Percentiles rank a stretch among this genome's conserved stretches.
These are phyloP conservation scores for Venturia aucupariae DNA, from an alignment of 2,329 filamentous ascomycete genomes.

Conservation along the genomic window DNA sequence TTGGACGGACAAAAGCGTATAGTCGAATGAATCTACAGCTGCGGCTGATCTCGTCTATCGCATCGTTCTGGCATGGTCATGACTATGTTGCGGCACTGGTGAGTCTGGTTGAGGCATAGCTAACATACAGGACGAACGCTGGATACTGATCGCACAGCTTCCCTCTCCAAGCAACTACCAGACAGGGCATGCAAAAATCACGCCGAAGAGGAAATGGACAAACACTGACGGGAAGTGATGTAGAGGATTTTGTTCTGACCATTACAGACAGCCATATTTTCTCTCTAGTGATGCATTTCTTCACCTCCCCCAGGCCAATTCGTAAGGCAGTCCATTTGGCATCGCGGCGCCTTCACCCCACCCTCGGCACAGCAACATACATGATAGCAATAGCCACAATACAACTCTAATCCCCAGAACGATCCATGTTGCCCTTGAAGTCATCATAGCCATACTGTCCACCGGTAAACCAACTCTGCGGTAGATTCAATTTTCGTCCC, in stretches of 20 bases:
- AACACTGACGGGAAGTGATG: too few species aligned
- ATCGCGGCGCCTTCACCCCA: not conserved
- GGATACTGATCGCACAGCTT: not conserved
- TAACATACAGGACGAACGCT: not conserved
- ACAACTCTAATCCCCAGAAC: not conserved
- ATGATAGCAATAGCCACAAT: constrained; percentile 12
- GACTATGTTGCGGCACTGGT: not conserved
- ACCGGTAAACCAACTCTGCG: not conserved
- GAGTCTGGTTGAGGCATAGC: not conserved
- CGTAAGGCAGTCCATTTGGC: not conserved
- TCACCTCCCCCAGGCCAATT: not conserved
- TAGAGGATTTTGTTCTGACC: too few species aligned
- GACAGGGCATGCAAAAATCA: not conserved
- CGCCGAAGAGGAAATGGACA: not conserved
- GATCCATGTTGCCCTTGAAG: not conserved
- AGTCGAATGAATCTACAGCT: constrained; percentile 7
- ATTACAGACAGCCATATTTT: not conserved
- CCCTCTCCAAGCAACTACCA: too few species aligned
- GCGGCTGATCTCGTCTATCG: not conserved
- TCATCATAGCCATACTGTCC: not conserved
- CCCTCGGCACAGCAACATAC: constrained; percentile 2
- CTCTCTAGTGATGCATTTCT: not conserved
- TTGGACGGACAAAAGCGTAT: not conserved
- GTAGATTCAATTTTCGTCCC: not conserved
- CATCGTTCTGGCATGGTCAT: not conserved